Evolutionary conservation across 345 rosid species (phyloP).

Genomic region (Sisymbrium irio): DNA sequence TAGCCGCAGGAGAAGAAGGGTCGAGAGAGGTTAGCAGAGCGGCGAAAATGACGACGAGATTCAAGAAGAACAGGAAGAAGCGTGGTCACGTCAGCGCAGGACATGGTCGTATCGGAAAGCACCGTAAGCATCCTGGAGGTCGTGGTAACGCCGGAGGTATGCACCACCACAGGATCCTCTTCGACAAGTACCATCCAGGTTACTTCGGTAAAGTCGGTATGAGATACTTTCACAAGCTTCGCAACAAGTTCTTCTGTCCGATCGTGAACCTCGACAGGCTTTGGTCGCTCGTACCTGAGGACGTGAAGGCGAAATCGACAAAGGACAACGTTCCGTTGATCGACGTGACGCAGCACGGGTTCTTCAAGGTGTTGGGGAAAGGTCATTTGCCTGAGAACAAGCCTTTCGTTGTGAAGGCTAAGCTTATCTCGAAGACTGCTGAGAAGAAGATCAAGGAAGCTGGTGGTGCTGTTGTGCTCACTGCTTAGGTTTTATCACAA

Average conservation of each 20-base stretch:
- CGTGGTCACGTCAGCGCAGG: slow-evolving; percentile 89
- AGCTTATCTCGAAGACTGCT: slow-evolving; percentile 68
- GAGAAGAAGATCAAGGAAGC: slow-evolving; percentile 84
- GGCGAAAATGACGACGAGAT: slow-evolving; percentile 35
- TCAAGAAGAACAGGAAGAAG: slow-evolving; percentile 92
- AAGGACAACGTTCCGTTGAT: slow-evolving; percentile 64
- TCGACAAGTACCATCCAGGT: slow-evolving; percentile 92
- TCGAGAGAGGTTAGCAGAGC: neutral
- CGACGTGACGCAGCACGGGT: slow-evolving; percentile 74
- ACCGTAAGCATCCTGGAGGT: slow-evolving; percentile 85
- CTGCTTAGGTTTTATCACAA: slow-evolving; percentile 48
- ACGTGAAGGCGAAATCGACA: slow-evolving; percentile 55
- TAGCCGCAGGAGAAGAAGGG: slow-evolving; percentile 20
- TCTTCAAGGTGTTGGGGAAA: slow-evolving; percentile 79
- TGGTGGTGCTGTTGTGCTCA: slow-evolving; percentile 79
- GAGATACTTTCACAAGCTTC: slow-evolving; percentile 83
- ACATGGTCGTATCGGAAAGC: slow-evolving; percentile 81
- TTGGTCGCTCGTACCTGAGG: slow-evolving; percentile 71
- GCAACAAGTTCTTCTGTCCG: slow-evolving; percentile 77
- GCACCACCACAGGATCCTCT: slow-evolving; percentile 92
- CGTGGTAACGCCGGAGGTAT: slow-evolving; percentile 89
- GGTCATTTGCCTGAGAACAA: slow-evolving; percentile 67
- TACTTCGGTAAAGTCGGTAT: slow-evolving; percentile 89
- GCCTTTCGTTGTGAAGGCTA: slow-evolving; percentile 77
- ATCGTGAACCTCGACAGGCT: slow-evolving; percentile 81